Evolutionary conservation across 2,329 filamentous ascomycete genomes (phyloP), one percentile per base, ranked within the genome.

Genomic region (Epichloe sibirici): DNA sequence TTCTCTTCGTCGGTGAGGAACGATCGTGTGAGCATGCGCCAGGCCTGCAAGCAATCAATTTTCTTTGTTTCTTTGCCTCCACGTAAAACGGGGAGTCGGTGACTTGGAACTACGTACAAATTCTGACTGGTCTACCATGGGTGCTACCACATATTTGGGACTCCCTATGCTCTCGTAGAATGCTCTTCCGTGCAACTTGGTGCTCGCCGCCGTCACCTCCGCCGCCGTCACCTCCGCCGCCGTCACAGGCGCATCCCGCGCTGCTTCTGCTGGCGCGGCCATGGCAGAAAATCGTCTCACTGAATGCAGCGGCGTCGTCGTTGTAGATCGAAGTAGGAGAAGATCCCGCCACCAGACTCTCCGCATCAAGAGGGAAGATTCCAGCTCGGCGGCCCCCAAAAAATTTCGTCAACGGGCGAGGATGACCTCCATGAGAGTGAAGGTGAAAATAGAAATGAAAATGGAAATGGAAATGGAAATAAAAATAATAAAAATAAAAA

Each of bases 41-140:
- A 98, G 62, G 91, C 93, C 90, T 95, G 45, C 15, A 45, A 17
- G 23, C 15, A 46, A n/a, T 5, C 3, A 48, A 31, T 31, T 17
- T 21, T 45, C n/a, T 44, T 17, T 44, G 6, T 12, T 15, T 25
- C 21, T 8, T 28, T n/a, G 12, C 37, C 15, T 31, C 11, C 11
- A 9, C 11, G 43, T 45, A n/a, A 31, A 31, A 31, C 28, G 28
- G 28, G 8, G 34, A 28, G 15, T 11, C 35, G 5, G 23, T 15
- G n/a, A n/a, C 31, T 17, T 11, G 5, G n/a, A 21, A 8, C 12
- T 12, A 74, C 85, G 58, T 74, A 95, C 90, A 73, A 97, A 96
- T 74, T 98, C 93, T 35, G 90, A 96, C 68, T 96, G 88, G 65
- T 98, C 91, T 23, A 98, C 93, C 93, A 98, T 98, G 38, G 93